phyloP scores from a whole-genome alignment of 2,329 filamentous ascomycete genomes.

The Tolypocladium capitatum region DNA sequence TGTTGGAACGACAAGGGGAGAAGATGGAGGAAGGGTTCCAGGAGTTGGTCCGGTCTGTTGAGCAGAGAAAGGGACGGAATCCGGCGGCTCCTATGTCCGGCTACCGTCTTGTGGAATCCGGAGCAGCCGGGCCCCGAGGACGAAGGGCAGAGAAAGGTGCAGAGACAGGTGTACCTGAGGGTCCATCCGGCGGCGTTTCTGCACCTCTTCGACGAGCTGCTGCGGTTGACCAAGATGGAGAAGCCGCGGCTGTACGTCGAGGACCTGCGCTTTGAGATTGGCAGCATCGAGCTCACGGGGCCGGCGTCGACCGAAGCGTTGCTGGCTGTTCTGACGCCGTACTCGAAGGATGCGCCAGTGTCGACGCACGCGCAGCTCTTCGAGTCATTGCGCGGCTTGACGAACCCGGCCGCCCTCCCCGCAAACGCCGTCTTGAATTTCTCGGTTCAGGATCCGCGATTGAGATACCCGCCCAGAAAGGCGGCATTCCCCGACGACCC shows the following conservation, averaged over 20 bases:
- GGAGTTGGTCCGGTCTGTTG: constrained; percentile 36
- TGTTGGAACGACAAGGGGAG: constrained; percentile 50
- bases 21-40: constrained; percentile 52
- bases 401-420: constrained; percentile 58
- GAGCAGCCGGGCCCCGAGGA: constrained; percentile 13
- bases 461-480: constrained; percentile 59
- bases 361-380: constrained; percentile 35
- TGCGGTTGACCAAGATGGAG: constrained; percentile 43
- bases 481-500: constrained; percentile 27
- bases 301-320: constrained; percentile 72
- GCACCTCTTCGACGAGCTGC: constrained; percentile 51
- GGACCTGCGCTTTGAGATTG: constrained; percentile 56
- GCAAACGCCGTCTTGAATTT: constrained; percentile 59
- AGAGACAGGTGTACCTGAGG: constrained; percentile 49
- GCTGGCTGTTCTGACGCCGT: constrained; percentile 50
- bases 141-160: constrained; percentile 10
- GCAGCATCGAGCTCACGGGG: constrained; percentile 43
- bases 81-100: constrained; percentile 53
- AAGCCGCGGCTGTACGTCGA: constrained; percentile 50
- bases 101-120: constrained; percentile 64
- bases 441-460: constrained; percentile 62
- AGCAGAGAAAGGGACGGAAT: constrained; percentile 39
- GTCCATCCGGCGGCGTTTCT: constrained; percentile 73
- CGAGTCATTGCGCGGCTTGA: constrained; percentile 40
- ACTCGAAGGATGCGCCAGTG: constrained; percentile 16